Evolutionary conservation across 805 yeast genomes (phyloP).

Genomic region (Teunomyces pallodes): DNA sequence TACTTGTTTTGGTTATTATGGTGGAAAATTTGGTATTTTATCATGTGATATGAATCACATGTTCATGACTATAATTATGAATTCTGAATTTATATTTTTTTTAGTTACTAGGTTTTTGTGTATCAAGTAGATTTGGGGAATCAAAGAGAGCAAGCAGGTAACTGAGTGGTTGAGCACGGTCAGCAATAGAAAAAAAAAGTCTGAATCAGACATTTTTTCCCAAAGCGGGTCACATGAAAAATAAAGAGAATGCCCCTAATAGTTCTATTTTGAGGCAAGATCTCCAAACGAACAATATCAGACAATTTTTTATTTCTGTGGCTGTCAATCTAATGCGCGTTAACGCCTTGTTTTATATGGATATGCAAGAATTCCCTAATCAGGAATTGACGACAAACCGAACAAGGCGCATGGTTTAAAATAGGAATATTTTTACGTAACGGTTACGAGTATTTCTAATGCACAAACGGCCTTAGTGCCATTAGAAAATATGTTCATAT

Average conservation of each 20-base stretch:
- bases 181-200: background rate
- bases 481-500: background rate
- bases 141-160: background rate
- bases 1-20: background rate
- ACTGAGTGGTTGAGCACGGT: too few species aligned
- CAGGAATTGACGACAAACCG: background rate
- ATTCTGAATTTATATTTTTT: background rate
- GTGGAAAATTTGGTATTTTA: background rate
- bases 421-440: background rate
- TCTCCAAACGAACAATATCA: background rate
- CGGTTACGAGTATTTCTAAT: background rate
- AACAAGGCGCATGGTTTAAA: background rate
- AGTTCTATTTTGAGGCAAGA: slow-evolving; percentile 1
- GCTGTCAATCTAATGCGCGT: background rate
- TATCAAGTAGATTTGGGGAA: background rate
- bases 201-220: background rate
- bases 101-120: background rate
- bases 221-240: background rate
- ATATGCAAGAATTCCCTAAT: background rate
- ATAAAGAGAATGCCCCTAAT: background rate
- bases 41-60: background rate
- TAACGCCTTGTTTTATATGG: background rate
- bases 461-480: background rate
- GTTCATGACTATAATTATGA: background rate
- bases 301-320: background rate